These are phyloP conservation scores for Cyclotella cryptica DNA, from an alignment of 108 stramenopile species.

Conservation along the genomic window DNA sequence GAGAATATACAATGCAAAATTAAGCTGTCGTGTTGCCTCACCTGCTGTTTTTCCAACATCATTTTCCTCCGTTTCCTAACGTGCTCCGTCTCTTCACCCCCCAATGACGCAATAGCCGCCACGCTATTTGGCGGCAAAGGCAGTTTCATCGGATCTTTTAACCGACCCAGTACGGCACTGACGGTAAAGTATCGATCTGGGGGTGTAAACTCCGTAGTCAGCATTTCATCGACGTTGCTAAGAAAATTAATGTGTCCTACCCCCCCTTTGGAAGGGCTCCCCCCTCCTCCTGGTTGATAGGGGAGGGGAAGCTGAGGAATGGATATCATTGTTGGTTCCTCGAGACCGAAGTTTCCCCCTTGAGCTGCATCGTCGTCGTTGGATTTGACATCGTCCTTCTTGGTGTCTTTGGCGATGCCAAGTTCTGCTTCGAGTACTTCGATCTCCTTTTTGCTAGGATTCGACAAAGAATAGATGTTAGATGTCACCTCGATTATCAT, in stretches of 20 bases:
- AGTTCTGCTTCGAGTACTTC: slow-evolving; percentile 57
- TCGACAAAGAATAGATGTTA: background rate
- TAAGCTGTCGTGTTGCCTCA: background rate
- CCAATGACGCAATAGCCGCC: slow-evolving; percentile 15
- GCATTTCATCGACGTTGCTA: slow-evolving; percentile 52
- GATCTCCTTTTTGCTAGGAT: slow-evolving; percentile 56
- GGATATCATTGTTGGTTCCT: slow-evolving; percentile 40
- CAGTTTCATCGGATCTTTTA: slow-evolving; percentile 76
- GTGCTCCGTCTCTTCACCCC: slow-evolving; percentile 32
- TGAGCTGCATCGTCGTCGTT: background rate
- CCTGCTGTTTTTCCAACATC: slow-evolving; percentile 43
- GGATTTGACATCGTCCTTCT: background rate
- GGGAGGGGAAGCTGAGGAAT: slow-evolving; percentile 41
- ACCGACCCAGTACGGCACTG: slow-evolving; percentile 74
- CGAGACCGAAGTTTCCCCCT: slow-evolving; percentile 7
- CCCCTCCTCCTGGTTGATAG: slow-evolving; percentile 44
- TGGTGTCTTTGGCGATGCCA: slow-evolving; percentile 17
- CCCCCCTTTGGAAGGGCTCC: background rate
- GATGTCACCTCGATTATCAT: background rate
- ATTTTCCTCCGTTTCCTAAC: slow-evolving; percentile 20
- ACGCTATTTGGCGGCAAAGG: slow-evolving; percentile 67
- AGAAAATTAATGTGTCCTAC: slow-evolving; percentile 34
- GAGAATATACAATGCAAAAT: background rate
- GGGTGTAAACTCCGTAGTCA: slow-evolving; percentile 72
- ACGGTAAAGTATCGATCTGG: slow-evolving; percentile 78